These are phyloP conservation scores for Ophiocordyceps camponoti-rufipedis DNA, from an alignment of 2,329 filamentous ascomycete species.

Conservation along the genomic window DNA sequence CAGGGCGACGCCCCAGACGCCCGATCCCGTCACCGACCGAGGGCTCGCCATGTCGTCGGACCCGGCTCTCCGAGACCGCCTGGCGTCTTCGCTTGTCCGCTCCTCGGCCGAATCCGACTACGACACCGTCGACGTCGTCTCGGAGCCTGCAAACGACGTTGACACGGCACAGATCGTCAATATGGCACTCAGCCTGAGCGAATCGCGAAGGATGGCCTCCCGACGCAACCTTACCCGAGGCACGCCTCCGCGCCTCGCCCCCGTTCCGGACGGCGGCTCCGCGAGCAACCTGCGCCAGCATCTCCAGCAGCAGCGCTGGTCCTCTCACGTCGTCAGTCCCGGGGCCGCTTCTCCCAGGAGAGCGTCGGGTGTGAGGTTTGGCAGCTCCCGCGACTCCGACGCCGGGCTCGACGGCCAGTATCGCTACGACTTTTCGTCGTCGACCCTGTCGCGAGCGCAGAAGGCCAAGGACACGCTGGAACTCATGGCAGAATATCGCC, in stretches of 20 bases:
- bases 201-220: slow-evolving; percentile 51
- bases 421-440: slow-evolving; percentile 53
- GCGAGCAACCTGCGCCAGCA: slow-evolving; percentile 48
- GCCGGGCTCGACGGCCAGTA: slow-evolving; percentile 23
- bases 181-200: slow-evolving; percentile 76
- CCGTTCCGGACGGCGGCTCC: slow-evolving; percentile 30
- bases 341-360: slow-evolving; percentile 26
- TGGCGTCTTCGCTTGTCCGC: background rate
- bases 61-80: background rate
- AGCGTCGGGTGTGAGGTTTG: slow-evolving; percentile 19
- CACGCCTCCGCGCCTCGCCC: slow-evolving; percentile 30
- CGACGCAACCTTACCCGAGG: slow-evolving; percentile 35
- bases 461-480: slow-evolving; percentile 77
- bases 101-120: background rate
- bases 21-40: background rate
- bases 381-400: slow-evolving; percentile 29
- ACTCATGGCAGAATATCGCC: slow-evolving; percentile 66
- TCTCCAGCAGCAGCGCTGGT: slow-evolving; percentile 51
- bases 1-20: slow-evolving; percentile 3
- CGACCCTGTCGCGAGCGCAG: slow-evolving; percentile 64
- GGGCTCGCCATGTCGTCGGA: background rate
- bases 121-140: background rate
- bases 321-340: slow-evolving; percentile 43
- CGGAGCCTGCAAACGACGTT: slow-evolving; percentile 24
- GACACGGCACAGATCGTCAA: slow-evolving; percentile 84